Evolutionary conservation across 2,329 filamentous ascomycete species (phyloP).

Genomic region (Chaetomiaceae sp.): DNA sequence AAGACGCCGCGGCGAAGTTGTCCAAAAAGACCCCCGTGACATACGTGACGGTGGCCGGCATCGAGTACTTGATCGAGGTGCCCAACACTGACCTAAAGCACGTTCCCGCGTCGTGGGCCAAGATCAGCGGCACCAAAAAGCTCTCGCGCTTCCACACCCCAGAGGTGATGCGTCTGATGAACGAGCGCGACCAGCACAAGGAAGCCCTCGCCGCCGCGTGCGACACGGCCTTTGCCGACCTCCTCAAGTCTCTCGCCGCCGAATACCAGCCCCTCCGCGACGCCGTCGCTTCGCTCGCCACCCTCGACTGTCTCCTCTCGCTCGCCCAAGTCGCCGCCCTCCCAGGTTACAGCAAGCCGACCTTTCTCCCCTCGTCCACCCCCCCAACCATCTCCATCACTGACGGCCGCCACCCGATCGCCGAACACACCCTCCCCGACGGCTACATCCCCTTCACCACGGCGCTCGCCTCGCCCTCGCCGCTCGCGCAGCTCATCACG

Average conservation of each 20-base stretch:
- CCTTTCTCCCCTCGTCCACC: constrained; percentile 55
- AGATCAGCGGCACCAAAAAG: constrained; percentile 92
- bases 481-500: constrained; percentile 79
- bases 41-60: constrained; percentile 81
- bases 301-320: constrained; percentile 84
- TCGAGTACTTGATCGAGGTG: constrained; percentile 93
- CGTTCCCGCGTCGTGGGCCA: constrained; percentile 90
- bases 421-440: constrained; percentile 81
- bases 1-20: constrained; percentile 65
- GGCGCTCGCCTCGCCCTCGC: constrained; percentile 58
- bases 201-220: constrained; percentile 90
- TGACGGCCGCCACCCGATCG: constrained; percentile 87
- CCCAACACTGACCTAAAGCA: constrained; percentile 75
- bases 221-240: constrained; percentile 69
- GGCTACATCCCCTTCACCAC: constrained; percentile 90
- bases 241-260: constrained; percentile 70
- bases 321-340: constrained; percentile 78
- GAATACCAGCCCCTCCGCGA: constrained; percentile 89
- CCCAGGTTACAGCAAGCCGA: constrained; percentile 82
- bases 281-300: constrained; percentile 77
- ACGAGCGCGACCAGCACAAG: constrained; percentile 89
- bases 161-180: constrained; percentile 74
- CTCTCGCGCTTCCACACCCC: constrained; percentile 91
- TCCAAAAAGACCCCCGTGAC: constrained; percentile 64
- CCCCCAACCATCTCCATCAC: constrained; percentile 64